Evolutionary conservation across 805 yeast genomes (phyloP), one percentile per base, ranked within the genome.

Genomic region (Nakazawaea pomicola): DNA sequence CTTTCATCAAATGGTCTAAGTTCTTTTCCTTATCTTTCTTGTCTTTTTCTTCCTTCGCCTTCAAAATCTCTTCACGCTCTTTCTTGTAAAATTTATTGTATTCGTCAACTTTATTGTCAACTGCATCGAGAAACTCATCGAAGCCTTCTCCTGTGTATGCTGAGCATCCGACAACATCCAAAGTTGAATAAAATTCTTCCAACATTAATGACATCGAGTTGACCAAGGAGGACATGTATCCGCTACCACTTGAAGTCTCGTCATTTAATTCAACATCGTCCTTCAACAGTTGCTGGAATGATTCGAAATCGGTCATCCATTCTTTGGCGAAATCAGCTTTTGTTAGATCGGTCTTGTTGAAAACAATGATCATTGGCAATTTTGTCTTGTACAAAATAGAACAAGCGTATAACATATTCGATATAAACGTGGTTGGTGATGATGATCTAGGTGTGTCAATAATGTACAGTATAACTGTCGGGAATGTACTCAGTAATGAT

Each of bases 371-470:
- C 96, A 93, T 89, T 14, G 99, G 99, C 42, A 93, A 72, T 57
- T 91, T 90, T 17, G 97, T 91, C 64, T 93, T 93, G 68, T 93
- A 93, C 35, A 93, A 71, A 38, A 93, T 91, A 6, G 98, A 91
- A 65, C 99, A 93, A 0, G 99, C 99, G 57, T 93, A 93, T 25
- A 93, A 74, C 99, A 93, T 93, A 61, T 93, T 93, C 40, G 98
- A 90, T 77, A 93, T 93, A 61, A 93, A 93, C 2, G 99, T 93
- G 0, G 96, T 85, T 32, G 99, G 99, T 2, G 95, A 81, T 1
- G 95, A 69, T 46, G 90, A 84, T 58, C 99, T 74, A 38, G 99
- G 99, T 1, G 99, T 93, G 57, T 93, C 99, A 20, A 93, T 93
- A 47, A 93, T 82, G 59, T 93, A 93, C 0, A 98, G 98, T 48